Evolutionary conservation across 148 eudicot genomes (phyloP).

Genomic region (Simmondsia chinensis): DNA sequence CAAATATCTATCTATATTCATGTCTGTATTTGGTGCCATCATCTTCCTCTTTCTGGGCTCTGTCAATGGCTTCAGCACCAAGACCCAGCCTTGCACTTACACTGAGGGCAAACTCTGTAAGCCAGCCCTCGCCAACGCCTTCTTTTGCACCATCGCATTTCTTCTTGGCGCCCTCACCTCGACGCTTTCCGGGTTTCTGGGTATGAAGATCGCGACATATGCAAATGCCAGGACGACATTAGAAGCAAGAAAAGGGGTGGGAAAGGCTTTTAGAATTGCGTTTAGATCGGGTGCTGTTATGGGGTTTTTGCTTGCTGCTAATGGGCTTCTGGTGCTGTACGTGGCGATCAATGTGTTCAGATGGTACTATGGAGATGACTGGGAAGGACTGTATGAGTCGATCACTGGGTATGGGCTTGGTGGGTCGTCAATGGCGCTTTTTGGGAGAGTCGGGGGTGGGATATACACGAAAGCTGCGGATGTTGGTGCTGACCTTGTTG

Average conservation of each 20-base stretch:
- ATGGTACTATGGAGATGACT: slow-evolving; percentile 58
- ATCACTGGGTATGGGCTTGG: slow-evolving; percentile 92
- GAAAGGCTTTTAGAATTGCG: slow-evolving; percentile 53
- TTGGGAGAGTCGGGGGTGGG: slow-evolving; percentile 88
- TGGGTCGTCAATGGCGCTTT: slow-evolving; percentile 86
- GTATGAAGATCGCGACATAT: slow-evolving; percentile 68
- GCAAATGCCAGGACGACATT: slow-evolving; percentile 62
- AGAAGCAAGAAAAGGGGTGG: slow-evolving; percentile 63
- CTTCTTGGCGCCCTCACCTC: slow-evolving; percentile 52
- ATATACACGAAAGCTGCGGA: slow-evolving; percentile 92
- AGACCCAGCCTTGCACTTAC: slow-evolving; percentile 37
- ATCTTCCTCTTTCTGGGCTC: slow-evolving; percentile 62
- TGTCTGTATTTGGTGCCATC: slow-evolving; percentile 44
- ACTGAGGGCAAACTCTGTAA: slow-evolving; percentile 28
- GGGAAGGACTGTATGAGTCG: slow-evolving; percentile 66
- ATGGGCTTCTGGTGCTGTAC: slow-evolving; percentile 42
- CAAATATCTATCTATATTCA: slow-evolving; percentile 48
- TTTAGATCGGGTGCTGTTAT: slow-evolving; percentile 64
- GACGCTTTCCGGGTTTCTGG: slow-evolving; percentile 45
- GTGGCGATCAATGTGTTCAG: slow-evolving; percentile 46
- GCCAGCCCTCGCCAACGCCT: slow-evolving; percentile 57
- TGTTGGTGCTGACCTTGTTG: slow-evolving; percentile 95
- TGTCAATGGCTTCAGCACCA: slow-evolving; percentile 51
- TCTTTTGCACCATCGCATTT: slow-evolving; percentile 45
- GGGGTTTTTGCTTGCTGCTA: slow-evolving; percentile 75